Conservation (phyloP, 2,329 filamentous ascomycete species). For the Eurotiales sp. region DNA sequence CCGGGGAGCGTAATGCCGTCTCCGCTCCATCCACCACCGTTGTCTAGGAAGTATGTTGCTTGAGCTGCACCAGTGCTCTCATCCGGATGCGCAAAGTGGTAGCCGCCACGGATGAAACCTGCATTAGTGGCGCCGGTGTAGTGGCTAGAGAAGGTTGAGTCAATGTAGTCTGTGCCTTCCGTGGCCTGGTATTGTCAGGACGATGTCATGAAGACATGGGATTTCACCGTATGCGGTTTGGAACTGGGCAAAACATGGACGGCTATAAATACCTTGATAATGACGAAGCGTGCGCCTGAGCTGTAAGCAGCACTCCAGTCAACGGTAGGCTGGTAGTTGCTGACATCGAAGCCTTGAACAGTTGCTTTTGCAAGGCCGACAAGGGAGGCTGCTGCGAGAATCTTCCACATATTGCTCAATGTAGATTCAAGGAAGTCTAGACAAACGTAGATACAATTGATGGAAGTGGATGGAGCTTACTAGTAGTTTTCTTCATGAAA, state of each 20-base stretch:
- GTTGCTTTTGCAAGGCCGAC: slow-evolving; percentile 17
- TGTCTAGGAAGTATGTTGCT: slow-evolving; percentile 50
- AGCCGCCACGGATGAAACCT: slow-evolving; percentile 53
- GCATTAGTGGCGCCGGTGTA: slow-evolving; percentile 50
- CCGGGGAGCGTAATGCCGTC: slow-evolving; percentile 56
- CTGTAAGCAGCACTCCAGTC: slow-evolving; percentile 27
- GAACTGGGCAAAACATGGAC: too few relatives aligned
- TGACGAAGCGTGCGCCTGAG: slow-evolving; percentile 30
- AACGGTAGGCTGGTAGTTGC: slow-evolving; percentile 26
- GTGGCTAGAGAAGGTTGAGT: slow-evolving; percentile 47
- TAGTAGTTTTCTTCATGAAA: too few relatives aligned
- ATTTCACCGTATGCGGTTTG: too few relatives aligned
- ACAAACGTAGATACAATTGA: too few relatives aligned
- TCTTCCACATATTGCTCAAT: background rate
- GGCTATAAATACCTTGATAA: slow-evolving; percentile 36
- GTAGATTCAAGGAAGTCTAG: too few relatives aligned
- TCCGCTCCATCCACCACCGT: slow-evolving; percentile 53
- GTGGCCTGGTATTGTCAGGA: too few relatives aligned
- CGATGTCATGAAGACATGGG: too few relatives aligned
- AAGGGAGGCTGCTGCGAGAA: slow-evolving; percentile 1
- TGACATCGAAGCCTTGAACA: slow-evolving; percentile 33
- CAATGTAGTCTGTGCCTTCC: slow-evolving; percentile 48
- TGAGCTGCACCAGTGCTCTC: slow-evolving; percentile 45
- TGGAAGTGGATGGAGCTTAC: too few relatives aligned
- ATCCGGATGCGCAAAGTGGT: slow-evolving; percentile 54